Base-by-base conservation (phyloP, 2,329 filamentous ascomycete genomes). In the Nannizziopsis arthrosporioides region DNA sequence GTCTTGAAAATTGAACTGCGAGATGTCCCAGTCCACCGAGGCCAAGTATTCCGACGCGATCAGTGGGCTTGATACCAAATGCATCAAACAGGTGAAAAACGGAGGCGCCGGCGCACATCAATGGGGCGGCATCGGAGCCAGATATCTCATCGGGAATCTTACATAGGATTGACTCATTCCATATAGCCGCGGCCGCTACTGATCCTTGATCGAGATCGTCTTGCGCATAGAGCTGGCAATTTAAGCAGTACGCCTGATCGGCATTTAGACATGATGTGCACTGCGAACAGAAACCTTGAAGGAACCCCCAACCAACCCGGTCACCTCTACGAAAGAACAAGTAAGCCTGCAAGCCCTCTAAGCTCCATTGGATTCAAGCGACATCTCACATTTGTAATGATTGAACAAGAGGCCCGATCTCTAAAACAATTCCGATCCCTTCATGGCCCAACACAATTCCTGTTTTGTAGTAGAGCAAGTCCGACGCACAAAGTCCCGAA, bases 401-500 rank as follows among this genome's bases (percentile, higher is more conserved):
- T 1, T 57, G 57, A 7, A 61, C 63, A 3, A 59, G 55, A 1
- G 62, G 59, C 0, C 65, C 66, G 11, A 55, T 51, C 8, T 51
- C 53, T 40, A 61, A 58, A 3, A 68, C 61, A 0, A 62, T 39
- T 1, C 65, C 65, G 1, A 64, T 53, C 22, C 65, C 65, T 57
- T 68, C 66, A 46, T 69, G 66, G 5, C 66, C 66, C 1, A 68
- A 59, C 10, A 51, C 49, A 32, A 39, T 1, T 54, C 64, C 59
- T 18, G 6, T 49, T 43, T 42, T 31, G 35, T 47, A 15, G 18
- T 43, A 43, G 18, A 18, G 19, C 42, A 69, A 54, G 51, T 71
- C 74, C 2, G 81, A 84, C 43, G 77, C 78, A 61, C 82, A 85
- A 44, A 84, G 68, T 27, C 82, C 81, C 1, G 79, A 81, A 50